These are phyloP conservation scores for Aschersonia sp. DNA, from an alignment of 2,329 filamentous ascomycete genomes.

Conservation along the genomic window DNA sequence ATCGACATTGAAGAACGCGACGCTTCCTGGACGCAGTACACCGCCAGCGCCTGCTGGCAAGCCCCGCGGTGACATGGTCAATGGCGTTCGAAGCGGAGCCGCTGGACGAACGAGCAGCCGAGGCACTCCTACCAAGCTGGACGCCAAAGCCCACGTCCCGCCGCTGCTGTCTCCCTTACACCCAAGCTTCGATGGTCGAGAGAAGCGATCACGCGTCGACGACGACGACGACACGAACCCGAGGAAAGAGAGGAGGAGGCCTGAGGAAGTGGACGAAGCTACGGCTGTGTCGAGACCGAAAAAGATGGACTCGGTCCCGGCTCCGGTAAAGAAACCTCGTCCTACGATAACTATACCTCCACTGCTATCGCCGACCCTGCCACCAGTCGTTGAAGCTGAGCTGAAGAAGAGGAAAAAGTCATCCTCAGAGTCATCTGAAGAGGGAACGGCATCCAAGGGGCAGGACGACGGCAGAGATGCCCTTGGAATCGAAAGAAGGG, in stretches of 20 bases:
- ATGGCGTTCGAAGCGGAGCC: constrained; percentile 1
- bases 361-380: constrained; percentile 41
- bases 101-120: constrained; percentile 14
- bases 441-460: background rate
- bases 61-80: constrained; percentile 12
- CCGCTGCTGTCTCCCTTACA: constrained; percentile 38
- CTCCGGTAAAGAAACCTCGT: constrained; percentile 22
- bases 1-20: constrained; percentile 14
- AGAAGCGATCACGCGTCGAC: constrained; percentile 10
- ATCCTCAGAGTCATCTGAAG: constrained; percentile 10
- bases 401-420: constrained; percentile 17
- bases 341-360: constrained; percentile 26
- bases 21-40: constrained; percentile 12
- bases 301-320: constrained; percentile 10
- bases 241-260: constrained; percentile 17
- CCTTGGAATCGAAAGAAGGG: constrained; percentile 12
- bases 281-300: constrained; percentile 15
- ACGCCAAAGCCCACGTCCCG: constrained; percentile 28
- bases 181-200: constrained; percentile 23
- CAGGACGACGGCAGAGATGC: constrained; percentile 9
- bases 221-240: constrained; percentile 9
- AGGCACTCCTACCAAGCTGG: constrained; percentile 22
- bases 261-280: constrained; percentile 14
- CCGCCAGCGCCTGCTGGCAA: constrained; percentile 12
- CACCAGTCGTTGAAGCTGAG: constrained; percentile 31